Conservation (phyloP, 1,284 basidiomycete genomes). For the Ganoderma resinaceum region DNA sequence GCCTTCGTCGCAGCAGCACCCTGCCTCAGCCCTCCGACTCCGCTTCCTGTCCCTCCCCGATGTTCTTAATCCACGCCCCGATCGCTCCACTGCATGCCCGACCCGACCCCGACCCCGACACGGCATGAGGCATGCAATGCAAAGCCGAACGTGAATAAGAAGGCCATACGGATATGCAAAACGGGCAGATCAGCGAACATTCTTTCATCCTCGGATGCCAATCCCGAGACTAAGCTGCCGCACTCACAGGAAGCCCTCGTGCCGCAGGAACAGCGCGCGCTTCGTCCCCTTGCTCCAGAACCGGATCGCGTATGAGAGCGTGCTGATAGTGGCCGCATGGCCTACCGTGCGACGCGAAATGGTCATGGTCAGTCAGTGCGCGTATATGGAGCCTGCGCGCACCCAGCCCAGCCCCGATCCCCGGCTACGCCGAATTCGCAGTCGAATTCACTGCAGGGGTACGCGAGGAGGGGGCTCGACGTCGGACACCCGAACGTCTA, state of each 20-base stretch:
- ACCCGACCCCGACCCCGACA: constrained; percentile 1
- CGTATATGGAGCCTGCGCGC: neutral
- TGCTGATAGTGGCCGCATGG: constrained; percentile 97
- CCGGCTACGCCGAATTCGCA: constrained; percentile 1
- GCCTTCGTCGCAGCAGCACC: neutral
- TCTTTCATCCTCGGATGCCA: constrained; percentile 1
- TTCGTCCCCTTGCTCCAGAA: constrained; percentile 99
- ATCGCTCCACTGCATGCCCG: constrained; percentile 73
- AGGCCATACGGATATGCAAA: constrained; percentile 7
- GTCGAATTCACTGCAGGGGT: neutral
- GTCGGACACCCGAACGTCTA: constrained; percentile 8
- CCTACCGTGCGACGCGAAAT: constrained; percentile 54
- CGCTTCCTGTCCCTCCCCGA: constrained; percentile 45
- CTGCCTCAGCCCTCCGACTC: neutral
- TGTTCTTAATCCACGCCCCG: constrained; percentile 97
- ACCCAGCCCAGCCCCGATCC: neutral
- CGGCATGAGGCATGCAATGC: neutral
- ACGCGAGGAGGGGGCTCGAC: neutral
- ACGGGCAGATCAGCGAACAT: constrained; percentile 12
- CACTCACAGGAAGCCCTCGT: constrained; percentile 97
- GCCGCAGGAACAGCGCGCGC: constrained; percentile 94
- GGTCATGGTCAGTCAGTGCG: neutral
- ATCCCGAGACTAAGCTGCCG: constrained; percentile 9
- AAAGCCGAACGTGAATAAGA: constrained; percentile 4
- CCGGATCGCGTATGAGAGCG: constrained; percentile 97